Evolutionary conservation across 805 yeast genomes (phyloP), one percentile per base, ranked within the genome.

Genomic region (Starmerella ratchasimensis): DNA sequence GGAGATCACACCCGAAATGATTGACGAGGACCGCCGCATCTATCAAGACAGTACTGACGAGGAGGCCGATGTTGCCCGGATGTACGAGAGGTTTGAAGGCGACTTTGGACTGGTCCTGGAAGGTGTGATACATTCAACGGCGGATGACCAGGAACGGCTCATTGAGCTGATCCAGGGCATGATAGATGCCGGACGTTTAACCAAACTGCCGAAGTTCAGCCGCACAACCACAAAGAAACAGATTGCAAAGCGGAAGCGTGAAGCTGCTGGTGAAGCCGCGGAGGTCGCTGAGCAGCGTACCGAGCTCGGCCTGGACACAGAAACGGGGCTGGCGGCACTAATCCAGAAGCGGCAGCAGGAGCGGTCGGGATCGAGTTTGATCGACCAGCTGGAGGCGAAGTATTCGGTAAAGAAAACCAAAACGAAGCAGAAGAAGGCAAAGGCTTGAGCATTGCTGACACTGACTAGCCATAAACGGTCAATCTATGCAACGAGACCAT

Each of bases 81-180:
- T 68, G 34, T 77, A 77, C 60, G 56, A 63, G 7, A 70, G 64
- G 47, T 65, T 66, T 31, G 67, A 71, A 11, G 94, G 94, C 4
- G 81, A 80, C 49, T 71, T 83, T 49, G 61, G 76, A 32, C 62
- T 64, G 35, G 60, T 83, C 5, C 79, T 83, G 52, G 93, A 82
- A 53, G 64, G 66, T 24, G 76, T 84, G 3, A 79, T 90, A 8
- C 94, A 84, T 57, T 65, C 80, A 36, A 84, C 78, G 44, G 67
- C 63, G 26, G 61, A 54, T 0, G 83, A 76, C 48, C 93, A 80
- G 49, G 58, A 57, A 23, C 65, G 94, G 27, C 64, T 80, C 31
- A 70, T 67, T 39, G 55, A 54, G 2, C 63, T 74, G 1, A 68
- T 82, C 21, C 60, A 65, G 23, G 60, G 61, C 11, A 60, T 74